Percentiles rank a stretch among this genome's conserved stretches.
phyloP scores from a whole-genome alignment of 257 asterid genomes.

The Oldenlandia corymbosa region DNA sequence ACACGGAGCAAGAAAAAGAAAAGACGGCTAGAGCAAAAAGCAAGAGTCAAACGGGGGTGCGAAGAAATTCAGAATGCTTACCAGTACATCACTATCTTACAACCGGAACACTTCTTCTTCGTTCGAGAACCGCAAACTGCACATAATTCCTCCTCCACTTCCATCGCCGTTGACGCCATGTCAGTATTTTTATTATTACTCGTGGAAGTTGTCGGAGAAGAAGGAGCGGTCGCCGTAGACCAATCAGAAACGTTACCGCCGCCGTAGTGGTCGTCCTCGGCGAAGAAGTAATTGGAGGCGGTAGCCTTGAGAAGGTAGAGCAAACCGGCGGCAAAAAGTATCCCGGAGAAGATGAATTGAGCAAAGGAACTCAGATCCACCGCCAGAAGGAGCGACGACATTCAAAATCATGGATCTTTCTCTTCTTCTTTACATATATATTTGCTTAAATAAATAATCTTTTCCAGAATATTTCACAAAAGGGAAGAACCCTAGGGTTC shows the following conservation, averaged over 20 bases:
- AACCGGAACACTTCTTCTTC: slow-evolving; percentile 55
- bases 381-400: slow-evolving; percentile 40
- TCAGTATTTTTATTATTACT: slow-evolving; percentile 6
- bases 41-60: background rate
- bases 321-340: slow-evolving; percentile 41
- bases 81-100: slow-evolving; percentile 86
- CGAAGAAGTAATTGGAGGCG: slow-evolving; percentile 73
- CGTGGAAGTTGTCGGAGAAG: background rate
- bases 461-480: background rate
- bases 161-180: slow-evolving; percentile 13
- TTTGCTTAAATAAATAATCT: too few relatives aligned
- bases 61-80: slow-evolving; percentile 19
- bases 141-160: slow-evolving; percentile 39
- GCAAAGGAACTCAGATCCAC: slow-evolving; percentile 80
- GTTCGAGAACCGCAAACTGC: slow-evolving; percentile 52
- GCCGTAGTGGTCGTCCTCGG: slow-evolving; percentile 58
- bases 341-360: slow-evolving; percentile 47
- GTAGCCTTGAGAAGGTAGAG: slow-evolving; percentile 57
- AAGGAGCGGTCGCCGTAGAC: slow-evolving; percentile 16
- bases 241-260: slow-evolving; percentile 44
- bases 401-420: slow-evolving; percentile 23
- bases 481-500: slow-evolving; percentile 5
- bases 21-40: too few relatives aligned
- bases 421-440: too few relatives aligned
- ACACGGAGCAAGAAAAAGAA: too few relatives aligned